Evolutionary conservation across 176 grass and related monocot species (phyloP).

Genomic region (Oryza punctata): DNA sequence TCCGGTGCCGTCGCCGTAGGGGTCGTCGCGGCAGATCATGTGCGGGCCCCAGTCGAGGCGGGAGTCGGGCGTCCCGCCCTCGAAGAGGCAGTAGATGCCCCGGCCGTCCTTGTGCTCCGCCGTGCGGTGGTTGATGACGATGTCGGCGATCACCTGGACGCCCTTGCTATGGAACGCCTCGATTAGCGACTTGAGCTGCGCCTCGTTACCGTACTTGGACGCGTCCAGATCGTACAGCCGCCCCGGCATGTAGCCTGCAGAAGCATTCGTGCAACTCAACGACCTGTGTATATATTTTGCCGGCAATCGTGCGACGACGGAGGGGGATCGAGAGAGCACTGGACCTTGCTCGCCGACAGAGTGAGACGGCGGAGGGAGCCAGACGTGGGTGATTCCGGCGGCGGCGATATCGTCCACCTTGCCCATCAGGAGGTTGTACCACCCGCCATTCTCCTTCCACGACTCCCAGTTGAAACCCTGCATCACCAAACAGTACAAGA

Average conservation of each 20-base stretch:
- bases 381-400: conserved; percentile 72
- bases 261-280: too few relatives aligned
- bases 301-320: too few relatives aligned
- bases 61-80: conserved; percentile 63
- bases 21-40: conserved; percentile 84
- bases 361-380: conserved; percentile 87
- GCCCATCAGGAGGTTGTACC: conserved; percentile 67
- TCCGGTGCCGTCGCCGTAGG: conserved; percentile 68
- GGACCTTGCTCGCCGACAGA: conserved; percentile 66
- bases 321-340: too few relatives aligned
- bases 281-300: too few relatives aligned
- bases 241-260: conserved; percentile 66
- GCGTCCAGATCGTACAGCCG: conserved; percentile 67
- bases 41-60: conserved; percentile 78
- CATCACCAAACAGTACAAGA: neutral
- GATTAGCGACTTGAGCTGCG: conserved; percentile 70
- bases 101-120: conserved; percentile 56
- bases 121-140: conserved; percentile 90
- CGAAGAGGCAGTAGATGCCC: conserved; percentile 78
- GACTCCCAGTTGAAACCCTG: conserved; percentile 98
- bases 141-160: conserved; percentile 76
- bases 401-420: conserved; percentile 66
- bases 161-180: conserved; percentile 52
- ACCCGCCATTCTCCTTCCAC: conserved; percentile 79
- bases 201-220: conserved; percentile 72